Percentiles rank a stretch among this genome's conserved stretches.
These are phyloP conservation scores for Coniella vitis DNA, from an alignment of 2,329 filamentous ascomycete species.

Conservation along the genomic window DNA sequence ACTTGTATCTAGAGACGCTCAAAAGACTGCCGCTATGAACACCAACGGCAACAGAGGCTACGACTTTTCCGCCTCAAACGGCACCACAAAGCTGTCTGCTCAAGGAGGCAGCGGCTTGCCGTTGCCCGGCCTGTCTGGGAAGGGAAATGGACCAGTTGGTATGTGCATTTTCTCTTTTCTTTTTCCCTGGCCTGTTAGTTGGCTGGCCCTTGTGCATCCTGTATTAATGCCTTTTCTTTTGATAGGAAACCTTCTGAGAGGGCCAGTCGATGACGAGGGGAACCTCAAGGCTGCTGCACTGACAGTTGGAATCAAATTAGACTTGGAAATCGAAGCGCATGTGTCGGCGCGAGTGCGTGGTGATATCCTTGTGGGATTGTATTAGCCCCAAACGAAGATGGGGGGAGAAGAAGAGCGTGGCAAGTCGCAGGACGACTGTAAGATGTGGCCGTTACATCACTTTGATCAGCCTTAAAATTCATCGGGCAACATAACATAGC, in stretches of 20 bases:
- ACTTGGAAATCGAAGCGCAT: constrained; percentile 57
- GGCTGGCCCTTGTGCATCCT: too few species aligned
- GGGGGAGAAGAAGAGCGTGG: too few species aligned
- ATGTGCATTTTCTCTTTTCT: background rate
- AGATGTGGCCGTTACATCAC: too few species aligned
- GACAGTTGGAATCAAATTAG: constrained; percentile 55
- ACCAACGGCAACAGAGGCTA: constrained; percentile 1
- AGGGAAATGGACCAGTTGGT: constrained; percentile 5
- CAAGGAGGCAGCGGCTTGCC: constrained; percentile 4
- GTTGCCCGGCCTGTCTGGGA: constrained; percentile 7
- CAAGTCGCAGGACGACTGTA: too few species aligned
- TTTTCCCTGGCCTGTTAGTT: too few species aligned
- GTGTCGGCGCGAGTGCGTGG: constrained; percentile 52
- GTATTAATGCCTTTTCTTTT: background rate
- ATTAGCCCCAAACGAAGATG: constrained; percentile 25
- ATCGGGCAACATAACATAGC: too few species aligned
- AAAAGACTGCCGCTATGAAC: constrained; percentile 6
- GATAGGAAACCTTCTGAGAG: constrained; percentile 47
- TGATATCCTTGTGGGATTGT: constrained; percentile 54
- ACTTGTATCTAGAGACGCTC: background rate
- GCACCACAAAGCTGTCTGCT: background rate
- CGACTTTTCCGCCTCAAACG: constrained; percentile 2
- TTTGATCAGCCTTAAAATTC: too few species aligned
- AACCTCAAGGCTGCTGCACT: constrained; percentile 51
- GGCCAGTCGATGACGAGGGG: constrained; percentile 49